Evolutionary conservation across 768 basidiomycete species (phyloP), one percentile per base, ranked within the genome.

Genomic region (Trametes maxima): DNA sequence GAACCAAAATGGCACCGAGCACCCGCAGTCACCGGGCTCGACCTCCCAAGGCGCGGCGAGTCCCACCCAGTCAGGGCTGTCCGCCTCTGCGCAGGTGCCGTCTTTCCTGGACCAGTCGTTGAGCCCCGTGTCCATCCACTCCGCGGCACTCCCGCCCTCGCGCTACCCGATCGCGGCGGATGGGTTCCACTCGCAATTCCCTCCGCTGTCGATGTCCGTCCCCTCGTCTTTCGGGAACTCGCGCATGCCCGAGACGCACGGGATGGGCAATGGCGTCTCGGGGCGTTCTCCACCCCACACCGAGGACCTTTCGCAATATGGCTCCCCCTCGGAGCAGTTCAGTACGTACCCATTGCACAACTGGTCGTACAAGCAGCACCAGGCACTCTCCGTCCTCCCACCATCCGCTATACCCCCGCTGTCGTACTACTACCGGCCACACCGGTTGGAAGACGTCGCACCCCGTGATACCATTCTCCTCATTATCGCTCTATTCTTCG

Each of bases 401-500:
- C 85, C 85, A 16, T 69, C 72, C 21, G 70, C 69, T 53, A 70
- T 81, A 28, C 80, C 81, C 22, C 85, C 89, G n/a, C 80, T 92
- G 33, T 87, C 87, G 0, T 84, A 83, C 69, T 88, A 87, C 70
- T 88, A 86, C 69, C 83, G 87, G n/a, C 82, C 88, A 1, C 88
- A 87, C 69, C 81, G 89, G 36, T 77, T 96, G 47, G 90, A 94
- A 69, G 87, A 90, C 61, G 84, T 95, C 54, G 89, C 92, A 11
- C 89, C 91, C 19, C 81, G 91, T 54, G 88, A 91, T 59, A 89
- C 88, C 5, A 87, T 95, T 49, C 84, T 85, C 42, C 84, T 91
- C 60, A 90, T 96, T 66, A 87, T 95, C 63, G 82, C 88, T 40
- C 83, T 95, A 13, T 97, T 94, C 77, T 96, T 95, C 71, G 94